Evolutionary conservation across 345 rosid species (phyloP).

Genomic region (Excoecaria cochinchinensis): DNA sequence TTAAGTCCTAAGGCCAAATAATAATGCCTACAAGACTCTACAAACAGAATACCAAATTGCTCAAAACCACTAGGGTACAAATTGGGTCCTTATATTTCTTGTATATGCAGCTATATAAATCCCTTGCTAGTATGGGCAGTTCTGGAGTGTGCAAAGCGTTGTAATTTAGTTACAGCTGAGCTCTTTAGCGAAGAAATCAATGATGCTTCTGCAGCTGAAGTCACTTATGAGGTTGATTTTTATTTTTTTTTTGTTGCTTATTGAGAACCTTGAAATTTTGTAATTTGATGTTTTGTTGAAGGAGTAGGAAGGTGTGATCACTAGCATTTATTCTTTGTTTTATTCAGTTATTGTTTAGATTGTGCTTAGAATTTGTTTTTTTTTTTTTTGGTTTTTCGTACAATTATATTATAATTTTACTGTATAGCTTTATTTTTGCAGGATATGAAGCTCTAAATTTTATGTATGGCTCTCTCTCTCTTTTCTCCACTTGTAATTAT

Average conservation of each 20-base stretch:
- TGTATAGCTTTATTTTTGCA: constrained; percentile 32
- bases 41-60: no score
- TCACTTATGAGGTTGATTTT: constrained; percentile 57
- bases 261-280: not conserved
- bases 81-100: no score
- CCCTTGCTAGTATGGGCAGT: no score
- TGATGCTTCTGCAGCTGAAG: constrained; percentile 52
- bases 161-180: constrained; percentile 52
- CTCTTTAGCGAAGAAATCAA: constrained; percentile 47
- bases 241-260: not conserved
- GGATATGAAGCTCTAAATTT: constrained; percentile 84
- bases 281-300: no score
- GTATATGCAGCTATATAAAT: no score
- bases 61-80: no score
- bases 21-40: no score
- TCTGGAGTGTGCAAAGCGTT: constrained; percentile 67
- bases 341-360: not conserved
- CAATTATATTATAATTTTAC: constrained; percentile 13
- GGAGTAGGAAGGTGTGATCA: no score
- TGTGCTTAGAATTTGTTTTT: not conserved
- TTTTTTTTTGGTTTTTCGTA: not conserved
- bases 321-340: no score
- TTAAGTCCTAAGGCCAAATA: no score
- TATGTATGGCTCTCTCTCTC: constrained; percentile 39
- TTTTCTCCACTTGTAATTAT: not conserved